These are phyloP conservation scores for Fusarium sp. DNA, from an alignment of 2,329 filamentous ascomycete genomes.

Conservation along the genomic window DNA sequence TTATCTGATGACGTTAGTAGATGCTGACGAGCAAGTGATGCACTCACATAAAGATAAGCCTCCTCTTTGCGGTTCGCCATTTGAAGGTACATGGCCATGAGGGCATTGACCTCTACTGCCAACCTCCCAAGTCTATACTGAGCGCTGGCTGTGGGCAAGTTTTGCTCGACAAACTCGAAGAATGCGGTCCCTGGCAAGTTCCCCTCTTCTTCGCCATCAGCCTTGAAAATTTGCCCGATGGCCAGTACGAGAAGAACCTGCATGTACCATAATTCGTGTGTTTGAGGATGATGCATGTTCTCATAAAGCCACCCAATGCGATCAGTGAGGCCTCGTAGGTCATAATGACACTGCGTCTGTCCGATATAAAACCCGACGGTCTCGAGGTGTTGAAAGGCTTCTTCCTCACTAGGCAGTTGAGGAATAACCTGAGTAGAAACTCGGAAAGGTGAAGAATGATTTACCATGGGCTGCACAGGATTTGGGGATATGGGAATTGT, in stretches of 20 bases:
- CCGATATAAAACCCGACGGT: neutral
- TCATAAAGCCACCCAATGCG: neutral
- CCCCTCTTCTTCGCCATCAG: neutral
- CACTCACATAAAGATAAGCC: slow-evolving; percentile 10
- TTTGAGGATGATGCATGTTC: neutral
- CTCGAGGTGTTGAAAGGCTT: neutral
- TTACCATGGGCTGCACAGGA: neutral
- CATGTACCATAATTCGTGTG: neutral
- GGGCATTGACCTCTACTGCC: slow-evolving; percentile 8
- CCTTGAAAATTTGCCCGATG: neutral
- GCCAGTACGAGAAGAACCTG: neutral
- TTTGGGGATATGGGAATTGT: neutral
- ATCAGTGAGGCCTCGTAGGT: neutral
- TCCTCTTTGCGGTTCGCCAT: slow-evolving; percentile 18
- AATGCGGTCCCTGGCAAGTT: neutral
- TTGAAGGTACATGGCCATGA: slow-evolving; percentile 21
- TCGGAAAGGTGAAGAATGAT: neutral
- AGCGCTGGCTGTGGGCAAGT: neutral
- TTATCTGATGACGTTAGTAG: neutral
- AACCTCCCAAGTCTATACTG: slow-evolving; percentile 11
- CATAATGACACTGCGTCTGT: neutral
- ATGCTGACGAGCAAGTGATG: accelerated
- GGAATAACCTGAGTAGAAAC: neutral
- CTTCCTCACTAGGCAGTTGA: neutral
- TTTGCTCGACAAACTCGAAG: neutral